Base-by-base conservation (phyloP, 2,329 filamentous ascomycete genomes). In the Verticillium klebahnii region DNA sequence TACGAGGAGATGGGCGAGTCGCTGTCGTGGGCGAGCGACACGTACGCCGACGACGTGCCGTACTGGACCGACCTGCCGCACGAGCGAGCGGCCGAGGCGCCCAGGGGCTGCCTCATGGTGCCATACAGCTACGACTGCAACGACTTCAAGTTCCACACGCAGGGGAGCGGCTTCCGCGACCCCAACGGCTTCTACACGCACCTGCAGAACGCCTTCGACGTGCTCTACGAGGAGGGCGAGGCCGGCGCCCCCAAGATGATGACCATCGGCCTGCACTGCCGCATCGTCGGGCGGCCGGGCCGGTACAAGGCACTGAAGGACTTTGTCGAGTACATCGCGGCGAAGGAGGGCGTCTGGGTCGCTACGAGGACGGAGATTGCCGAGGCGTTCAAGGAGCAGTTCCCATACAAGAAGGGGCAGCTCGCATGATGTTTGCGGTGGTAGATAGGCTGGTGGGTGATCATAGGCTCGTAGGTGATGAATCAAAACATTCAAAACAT, bases 71-170 rank as follows among this genome's bases (percentile, higher is more conserved):
- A 85, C 66, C 70, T 85, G 2, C 81, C 81, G 0, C 72, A 75
- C 34, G 83, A 85, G 70, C 72, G 75, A 7, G 70, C 75, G 11
- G 71, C 70, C 15, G 64, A 69, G 0, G 69, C 72, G 17, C 71
- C 77, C 1, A 78, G 83, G 63, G 81, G 82, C n/a, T 75, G 80
- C 62, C 70, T 85, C 2, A 84, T 84, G 78, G 71, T 85, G 17
- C 82, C 81, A 5, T 84, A 84, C 68, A 76, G 73, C 55, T 84
- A 84, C 65, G 82, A 85, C 68, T 82, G 79, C 73, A 85, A 85
- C 66, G 82, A 84, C 66, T 82, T 78, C 70, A 83, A 75, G 63
- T 74, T 73, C 63, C 69, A 69, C 59, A 67, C 68, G 7, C 71
- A 74, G 1, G 73, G 76, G 1, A 75, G 75, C 8, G 80, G 80